Evolutionary conservation across 805 yeast species (phyloP).

Genomic region (Metschnikowia amazonensis): DNA sequence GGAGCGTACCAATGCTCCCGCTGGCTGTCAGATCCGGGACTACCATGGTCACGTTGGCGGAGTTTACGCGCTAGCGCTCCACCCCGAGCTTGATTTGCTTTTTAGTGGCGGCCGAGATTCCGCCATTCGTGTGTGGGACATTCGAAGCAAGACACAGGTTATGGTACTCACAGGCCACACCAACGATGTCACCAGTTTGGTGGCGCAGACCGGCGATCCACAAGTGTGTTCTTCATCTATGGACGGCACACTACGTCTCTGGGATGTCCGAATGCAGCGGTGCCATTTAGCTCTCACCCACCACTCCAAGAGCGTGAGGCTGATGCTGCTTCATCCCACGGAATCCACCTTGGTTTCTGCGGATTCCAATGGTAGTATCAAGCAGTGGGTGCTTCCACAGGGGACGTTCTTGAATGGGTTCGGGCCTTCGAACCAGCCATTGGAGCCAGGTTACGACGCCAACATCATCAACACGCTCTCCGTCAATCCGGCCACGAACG

Average conservation of each 20-base stretch:
- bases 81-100: slow-evolving; percentile 80
- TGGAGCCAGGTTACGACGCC: slow-evolving; percentile 21
- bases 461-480: slow-evolving; percentile 65
- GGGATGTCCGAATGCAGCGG: slow-evolving; percentile 85
- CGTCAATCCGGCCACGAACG: slow-evolving; percentile 56
- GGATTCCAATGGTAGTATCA: slow-evolving; percentile 67
- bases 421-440: slow-evolving; percentile 35
- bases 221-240: slow-evolving; percentile 79
- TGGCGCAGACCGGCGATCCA: slow-evolving; percentile 68
- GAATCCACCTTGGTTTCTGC: slow-evolving; percentile 77
- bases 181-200: slow-evolving; percentile 66
- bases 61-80: slow-evolving; percentile 76
- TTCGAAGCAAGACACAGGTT: slow-evolving; percentile 70
- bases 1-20: slow-evolving; percentile 65
- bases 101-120: slow-evolving; percentile 90
- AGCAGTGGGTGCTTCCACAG: slow-evolving; percentile 79
- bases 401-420: slow-evolving; percentile 64
- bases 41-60: slow-evolving; percentile 95
- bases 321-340: slow-evolving; percentile 61
- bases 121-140: slow-evolving; percentile 89
- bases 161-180: slow-evolving; percentile 81
- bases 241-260: slow-evolving; percentile 82
- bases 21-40: slow-evolving; percentile 59
- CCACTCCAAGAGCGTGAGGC: slow-evolving; percentile 78
- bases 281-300: slow-evolving; percentile 72